Conservation (phyloP, 2,329 filamentous ascomycete genomes). For the Cladorrhinum sp. region DNA sequence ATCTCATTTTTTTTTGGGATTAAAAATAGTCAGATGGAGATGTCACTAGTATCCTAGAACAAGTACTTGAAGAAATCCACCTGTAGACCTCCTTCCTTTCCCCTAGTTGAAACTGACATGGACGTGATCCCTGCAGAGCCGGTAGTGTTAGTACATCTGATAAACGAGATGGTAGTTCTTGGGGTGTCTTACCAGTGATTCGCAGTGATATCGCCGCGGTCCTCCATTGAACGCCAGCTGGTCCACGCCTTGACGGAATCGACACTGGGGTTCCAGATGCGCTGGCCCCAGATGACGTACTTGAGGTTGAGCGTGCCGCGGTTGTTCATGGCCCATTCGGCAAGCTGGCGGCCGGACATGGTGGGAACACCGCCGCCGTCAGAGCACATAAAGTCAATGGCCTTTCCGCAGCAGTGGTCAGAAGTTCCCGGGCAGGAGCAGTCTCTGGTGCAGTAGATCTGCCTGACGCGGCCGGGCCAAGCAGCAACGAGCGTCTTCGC, state of each 20-base stretch:
- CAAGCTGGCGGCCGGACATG: conserved; percentile 41
- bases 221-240: conserved; percentile 43
- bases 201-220: conserved; percentile 39
- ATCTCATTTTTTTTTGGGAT: too few species aligned
- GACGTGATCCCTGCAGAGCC: conserved; percentile 31
- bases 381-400: conserved; percentile 39
- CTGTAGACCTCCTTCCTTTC: background rate
- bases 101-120: conserved; percentile 31
- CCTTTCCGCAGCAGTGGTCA: conserved; percentile 39
- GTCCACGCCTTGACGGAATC: conserved; percentile 40
- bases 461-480: conserved; percentile 36
- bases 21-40: background rate
- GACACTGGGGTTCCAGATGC: conserved; percentile 41
- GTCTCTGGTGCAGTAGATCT: conserved; percentile 35
- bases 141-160: background rate
- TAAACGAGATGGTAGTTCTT: too few species aligned
- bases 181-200: conserved; percentile 48
- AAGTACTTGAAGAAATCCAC: too few species aligned
- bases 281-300: conserved; percentile 51
- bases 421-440: conserved; percentile 34
- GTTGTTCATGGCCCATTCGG: conserved; percentile 49
- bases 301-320: conserved; percentile 40
- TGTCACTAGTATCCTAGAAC: too few species aligned
- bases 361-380: conserved; percentile 38
- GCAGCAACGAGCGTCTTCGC: conserved; percentile 36